Percentiles rank a stretch among this genome's conserved stretches.
Evolutionary conservation across 2,329 filamentous ascomycete genomes (phyloP).

Genomic region (Paecilomyces variotii): DNA sequence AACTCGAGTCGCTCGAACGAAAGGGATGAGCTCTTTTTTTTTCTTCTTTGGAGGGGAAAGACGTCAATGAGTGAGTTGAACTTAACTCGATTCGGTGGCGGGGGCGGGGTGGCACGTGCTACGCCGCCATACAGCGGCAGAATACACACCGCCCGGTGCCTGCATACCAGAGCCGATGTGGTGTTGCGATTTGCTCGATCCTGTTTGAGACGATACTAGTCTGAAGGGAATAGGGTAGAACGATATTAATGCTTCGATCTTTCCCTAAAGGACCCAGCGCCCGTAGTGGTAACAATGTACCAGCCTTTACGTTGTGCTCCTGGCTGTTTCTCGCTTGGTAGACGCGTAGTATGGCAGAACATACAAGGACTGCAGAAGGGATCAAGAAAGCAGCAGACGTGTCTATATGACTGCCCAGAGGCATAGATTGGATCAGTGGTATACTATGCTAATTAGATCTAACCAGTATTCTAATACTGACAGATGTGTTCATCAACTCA

Average conservation of each 20-base stretch:
- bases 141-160: neutral
- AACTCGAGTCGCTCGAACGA: constrained; percentile 6
- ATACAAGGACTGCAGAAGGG: neutral
- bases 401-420: neutral
- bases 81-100: neutral
- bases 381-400: neutral
- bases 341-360: neutral
- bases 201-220: no score
- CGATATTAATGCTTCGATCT: no score
- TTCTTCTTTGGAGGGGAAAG: neutral
- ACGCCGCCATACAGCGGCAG: neutral
- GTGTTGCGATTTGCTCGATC: no score
- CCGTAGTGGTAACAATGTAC: no score
- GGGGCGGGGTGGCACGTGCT: neutral
- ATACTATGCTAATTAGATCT: neutral
- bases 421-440: neutral
- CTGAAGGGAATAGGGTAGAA: no score
- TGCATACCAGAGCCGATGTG: no score
- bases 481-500: neutral
- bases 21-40: constrained; percentile 2
- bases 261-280: no score
- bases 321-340: neutral
- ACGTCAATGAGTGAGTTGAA: neutral
- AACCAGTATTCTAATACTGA: neutral
- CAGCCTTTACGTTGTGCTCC: neutral